Evolutionary conservation across 2,329 filamentous ascomycete genomes (phyloP).

Genomic region (Fusarium anthophilum): DNA sequence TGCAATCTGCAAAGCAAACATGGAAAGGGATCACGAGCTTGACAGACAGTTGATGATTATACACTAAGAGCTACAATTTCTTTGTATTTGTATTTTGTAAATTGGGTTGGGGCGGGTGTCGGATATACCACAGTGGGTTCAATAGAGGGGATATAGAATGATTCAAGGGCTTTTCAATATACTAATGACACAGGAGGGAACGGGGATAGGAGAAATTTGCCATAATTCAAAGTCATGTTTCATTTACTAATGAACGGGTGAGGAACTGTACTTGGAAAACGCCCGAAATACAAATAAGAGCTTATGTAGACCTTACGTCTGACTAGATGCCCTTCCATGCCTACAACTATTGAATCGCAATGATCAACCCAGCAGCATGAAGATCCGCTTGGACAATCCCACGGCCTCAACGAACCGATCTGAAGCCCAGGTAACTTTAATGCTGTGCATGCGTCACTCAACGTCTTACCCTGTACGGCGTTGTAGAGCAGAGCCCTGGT

Average conservation of each 20-base stretch:
- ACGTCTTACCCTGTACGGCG: background rate
- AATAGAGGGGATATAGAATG: background rate
- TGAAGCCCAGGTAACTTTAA: no score
- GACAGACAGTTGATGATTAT: background rate
- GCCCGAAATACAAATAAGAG: background rate
- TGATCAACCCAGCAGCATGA: background rate
- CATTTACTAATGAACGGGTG: background rate
- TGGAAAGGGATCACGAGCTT: background rate
- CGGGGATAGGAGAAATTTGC: background rate
- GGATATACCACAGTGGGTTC: background rate
- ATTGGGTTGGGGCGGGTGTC: background rate
- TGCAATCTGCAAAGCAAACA: constrained; percentile 47
- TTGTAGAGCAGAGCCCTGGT: background rate
- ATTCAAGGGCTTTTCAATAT: background rate
- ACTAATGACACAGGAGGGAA: background rate
- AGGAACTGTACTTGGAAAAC: background rate
- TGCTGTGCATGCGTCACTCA: no score
- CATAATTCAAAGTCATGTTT: background rate
- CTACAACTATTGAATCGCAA: background rate
- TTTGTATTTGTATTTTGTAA: background rate
- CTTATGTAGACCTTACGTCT: background rate
- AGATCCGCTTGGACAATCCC: rapidly evolving
- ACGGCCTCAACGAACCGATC: background rate
- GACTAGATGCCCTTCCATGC: rapidly evolving
- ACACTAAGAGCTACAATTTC: background rate